Conservation (phyloP, 1,284 basidiomycete genomes). For the Ustanciosporium gigantosporum region DNA sequence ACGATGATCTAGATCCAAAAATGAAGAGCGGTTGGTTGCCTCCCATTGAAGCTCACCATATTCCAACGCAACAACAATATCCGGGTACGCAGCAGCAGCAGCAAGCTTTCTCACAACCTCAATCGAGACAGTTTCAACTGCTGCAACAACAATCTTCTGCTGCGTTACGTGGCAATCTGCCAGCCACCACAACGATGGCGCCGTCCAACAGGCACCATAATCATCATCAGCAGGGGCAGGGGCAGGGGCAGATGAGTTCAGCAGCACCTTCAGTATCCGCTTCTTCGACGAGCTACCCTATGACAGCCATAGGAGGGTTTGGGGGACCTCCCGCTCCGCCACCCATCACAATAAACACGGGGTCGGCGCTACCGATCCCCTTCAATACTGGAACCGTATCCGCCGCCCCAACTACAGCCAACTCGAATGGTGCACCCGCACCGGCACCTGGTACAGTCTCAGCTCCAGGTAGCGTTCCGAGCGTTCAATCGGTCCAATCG, state of each 20-base stretch:
- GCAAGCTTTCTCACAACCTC: too few relatives aligned
- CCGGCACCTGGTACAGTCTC: background rate
- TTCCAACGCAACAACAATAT: background rate
- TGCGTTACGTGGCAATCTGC: background rate
- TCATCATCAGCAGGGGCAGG: too few relatives aligned
- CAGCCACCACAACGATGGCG: background rate
- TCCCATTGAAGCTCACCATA: slow-evolving; percentile 24
- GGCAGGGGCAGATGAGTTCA: background rate
- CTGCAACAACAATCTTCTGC: background rate
- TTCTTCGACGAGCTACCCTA: background rate
- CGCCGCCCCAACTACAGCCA: background rate
- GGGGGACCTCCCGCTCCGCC: slow-evolving; percentile 31
- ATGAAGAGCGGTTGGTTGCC: slow-evolving; percentile 43
- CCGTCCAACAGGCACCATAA: too few relatives aligned
- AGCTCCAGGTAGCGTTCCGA: background rate
- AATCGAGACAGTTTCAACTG: too few relatives aligned
- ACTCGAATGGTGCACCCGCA: background rate
- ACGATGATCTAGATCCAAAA: slow-evolving; percentile 65
- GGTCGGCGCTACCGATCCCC: background rate
- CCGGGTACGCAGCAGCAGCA: background rate
- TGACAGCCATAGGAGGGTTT: slow-evolving; percentile 2
- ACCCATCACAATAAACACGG: slow-evolving; percentile 13
- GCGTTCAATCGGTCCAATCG: background rate
- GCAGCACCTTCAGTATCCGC: background rate
- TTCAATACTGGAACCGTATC: background rate